A percentile compares a stretch with the other conserved stretches of the same genome.
phyloP scores from a whole-genome alignment of 2,329 filamentous ascomycete species.

The Pseudocercospora musae region DNA sequence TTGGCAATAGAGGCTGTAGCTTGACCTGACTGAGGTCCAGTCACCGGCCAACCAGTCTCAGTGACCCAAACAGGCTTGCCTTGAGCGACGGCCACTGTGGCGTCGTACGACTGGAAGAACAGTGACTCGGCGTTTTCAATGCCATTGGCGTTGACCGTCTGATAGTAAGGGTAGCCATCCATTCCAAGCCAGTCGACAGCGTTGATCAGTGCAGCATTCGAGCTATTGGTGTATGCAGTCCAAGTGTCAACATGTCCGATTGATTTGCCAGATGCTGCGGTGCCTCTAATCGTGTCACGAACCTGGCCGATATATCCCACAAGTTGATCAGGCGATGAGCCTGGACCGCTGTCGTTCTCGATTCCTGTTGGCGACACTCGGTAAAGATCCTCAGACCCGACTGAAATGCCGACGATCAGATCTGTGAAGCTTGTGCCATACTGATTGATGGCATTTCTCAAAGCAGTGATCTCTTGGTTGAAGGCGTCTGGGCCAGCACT shows the following conservation, averaged over 20 bases:
- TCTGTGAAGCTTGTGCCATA: constrained; percentile 66
- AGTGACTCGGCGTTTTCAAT: constrained; percentile 64
- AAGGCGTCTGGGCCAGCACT: constrained; percentile 47
- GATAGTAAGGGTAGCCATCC: constrained; percentile 81
- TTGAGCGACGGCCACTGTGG: constrained; percentile 57
- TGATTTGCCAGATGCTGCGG: constrained; percentile 50
- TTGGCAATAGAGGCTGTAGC: constrained; percentile 63
- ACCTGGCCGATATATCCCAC: constrained; percentile 69
- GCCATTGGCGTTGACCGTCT: constrained; percentile 63
- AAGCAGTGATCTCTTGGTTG: constrained; percentile 69
- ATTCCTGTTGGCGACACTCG: constrained; percentile 66
- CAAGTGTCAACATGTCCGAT: constrained; percentile 66
- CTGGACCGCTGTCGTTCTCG: constrained; percentile 59
- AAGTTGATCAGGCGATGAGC: constrained; percentile 60
- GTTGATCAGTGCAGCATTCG: constrained; percentile 67
- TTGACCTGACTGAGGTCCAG: constrained; percentile 59
- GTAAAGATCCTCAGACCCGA: constrained; percentile 75
- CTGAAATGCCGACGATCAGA: constrained; percentile 77
- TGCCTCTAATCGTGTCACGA: constrained; percentile 61
- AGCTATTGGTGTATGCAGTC: constrained; percentile 63
- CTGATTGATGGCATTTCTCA: constrained; percentile 64
- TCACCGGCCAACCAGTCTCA: constrained; percentile 82
- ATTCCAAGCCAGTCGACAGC: constrained; percentile 75
- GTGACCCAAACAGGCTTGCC: constrained; percentile 80
- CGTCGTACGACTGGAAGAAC: constrained; percentile 64